phyloP scores from a whole-genome alignment of 148 eudicot genomes.

The Vaccinium corymbosum region DNA sequence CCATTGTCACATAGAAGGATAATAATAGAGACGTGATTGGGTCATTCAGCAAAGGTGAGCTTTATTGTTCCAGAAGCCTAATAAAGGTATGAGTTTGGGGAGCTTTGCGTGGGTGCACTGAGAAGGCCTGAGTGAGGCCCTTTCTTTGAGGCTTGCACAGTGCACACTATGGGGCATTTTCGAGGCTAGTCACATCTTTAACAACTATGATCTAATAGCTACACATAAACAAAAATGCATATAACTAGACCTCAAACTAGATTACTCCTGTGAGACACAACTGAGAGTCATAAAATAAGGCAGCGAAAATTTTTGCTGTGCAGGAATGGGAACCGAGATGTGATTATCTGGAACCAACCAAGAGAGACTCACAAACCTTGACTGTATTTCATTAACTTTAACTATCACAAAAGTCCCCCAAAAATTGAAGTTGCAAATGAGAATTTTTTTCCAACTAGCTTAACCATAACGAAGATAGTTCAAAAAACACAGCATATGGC shows the following conservation, averaged over 20 bases:
- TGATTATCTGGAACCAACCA: neutral
- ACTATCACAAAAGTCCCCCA: neutral
- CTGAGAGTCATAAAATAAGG: neutral
- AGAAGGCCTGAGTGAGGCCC: neutral
- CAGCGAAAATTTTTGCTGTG: neutral
- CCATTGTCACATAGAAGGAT: neutral
- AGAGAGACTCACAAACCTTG: neutral
- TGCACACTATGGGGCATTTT: neutral
- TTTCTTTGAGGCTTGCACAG: neutral
- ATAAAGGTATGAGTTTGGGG: neutral
- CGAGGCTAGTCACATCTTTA: neutral
- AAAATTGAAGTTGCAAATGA: neutral
- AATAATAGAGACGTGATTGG: neutral
- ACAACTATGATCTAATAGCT: neutral
- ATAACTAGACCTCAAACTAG: neutral
- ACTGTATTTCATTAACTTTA: neutral
- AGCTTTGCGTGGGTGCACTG: neutral
- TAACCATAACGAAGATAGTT: neutral
- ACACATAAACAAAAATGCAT: neutral
- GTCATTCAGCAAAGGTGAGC: conserved; percentile 6
- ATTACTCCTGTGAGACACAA: neutral
- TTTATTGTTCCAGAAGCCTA: neutral
- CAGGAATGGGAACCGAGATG: neutral
- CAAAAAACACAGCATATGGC: neutral
- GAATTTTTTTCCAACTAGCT: neutral